Base-by-base conservation (phyloP, 83 land plant species). In the Picea engelmannii region DNA sequence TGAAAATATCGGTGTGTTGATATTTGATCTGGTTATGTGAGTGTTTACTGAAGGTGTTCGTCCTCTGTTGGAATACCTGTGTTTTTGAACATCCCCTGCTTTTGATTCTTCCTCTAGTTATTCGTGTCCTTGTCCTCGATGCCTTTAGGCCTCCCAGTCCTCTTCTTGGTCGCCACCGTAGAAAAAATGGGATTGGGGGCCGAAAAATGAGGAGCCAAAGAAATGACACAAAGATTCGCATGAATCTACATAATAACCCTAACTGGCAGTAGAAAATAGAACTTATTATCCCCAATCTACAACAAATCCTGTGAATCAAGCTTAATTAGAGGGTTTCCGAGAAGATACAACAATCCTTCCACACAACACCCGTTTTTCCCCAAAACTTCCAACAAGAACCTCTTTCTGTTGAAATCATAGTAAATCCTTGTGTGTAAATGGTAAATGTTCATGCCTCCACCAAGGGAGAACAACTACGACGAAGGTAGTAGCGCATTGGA, bases 311-410 rank as follows among this genome's bases (percentile, higher is more conserved):
- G 31, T 31, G 31, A 31, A 66, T 95, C 94, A 65, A 97, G 91
- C 90, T 97, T 95, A 49, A 97, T 95, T 5, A 93, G 98, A 11
- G 93, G 82, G 76, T 79, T 89, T 0, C 93, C 95, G 38, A 95
- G 99, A 24, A 93, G 86, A 78, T 93, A 31, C 31, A 31, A n/a
- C n/a, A n/a, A n/a, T n/a, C n/a, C n/a, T n/a, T n/a, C n/a, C n/a
- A n/a, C n/a, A n/a, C n/a, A n/a, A 31, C 99, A 97, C 7, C 99
- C 99, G 78, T 95, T 97, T 88, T 97, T 93, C 11, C 99, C 98
- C 60, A 97, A 73, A 59, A 97, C 98, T 75, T 95, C 99, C 58
- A 97, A 88, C 42, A 94, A 93, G 77, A 97, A 97, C 4, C 96
- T 89, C 27, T 92, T 93, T 67, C 94, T 89, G 38, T 88, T 87